Conservation (phyloP, 805 yeast species). For the Ascoidea asiatica region DNA sequence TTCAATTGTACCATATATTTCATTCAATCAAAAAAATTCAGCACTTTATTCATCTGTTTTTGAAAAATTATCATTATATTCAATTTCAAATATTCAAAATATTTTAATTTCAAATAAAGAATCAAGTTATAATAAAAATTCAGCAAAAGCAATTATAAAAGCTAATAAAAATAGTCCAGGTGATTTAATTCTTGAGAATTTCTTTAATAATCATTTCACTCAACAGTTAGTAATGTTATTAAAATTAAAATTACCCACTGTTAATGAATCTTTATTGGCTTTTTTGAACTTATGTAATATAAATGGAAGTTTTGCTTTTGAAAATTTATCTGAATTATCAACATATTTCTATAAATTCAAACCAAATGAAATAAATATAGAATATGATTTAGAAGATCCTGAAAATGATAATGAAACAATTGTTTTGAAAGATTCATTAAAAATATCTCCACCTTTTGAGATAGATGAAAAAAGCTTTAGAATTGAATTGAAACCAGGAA, state of each 20-base stretch:
- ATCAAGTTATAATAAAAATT: neutral
- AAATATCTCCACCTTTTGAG: conserved; percentile 46
- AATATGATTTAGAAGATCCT: conserved; percentile 22
- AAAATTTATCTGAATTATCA: conserved; percentile 41
- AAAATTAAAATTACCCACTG: conserved; percentile 62
- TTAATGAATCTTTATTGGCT: conserved; percentile 36
- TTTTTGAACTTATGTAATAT: conserved; percentile 46
- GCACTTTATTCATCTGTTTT: conserved; percentile 18
- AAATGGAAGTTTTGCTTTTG: conserved; percentile 54
- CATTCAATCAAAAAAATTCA: conserved; percentile 24
- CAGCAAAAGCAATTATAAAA: neutral
- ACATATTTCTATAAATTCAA: conserved; percentile 45
- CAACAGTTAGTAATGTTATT: conserved; percentile 27
- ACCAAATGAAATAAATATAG: conserved; percentile 19
- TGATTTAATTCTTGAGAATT: conserved; percentile 23
- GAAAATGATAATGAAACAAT: conserved; percentile 40
- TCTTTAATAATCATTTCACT: conserved; percentile 20
- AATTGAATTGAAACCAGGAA: conserved; percentile 35
- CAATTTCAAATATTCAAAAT: neutral
- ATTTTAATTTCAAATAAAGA: neutral
- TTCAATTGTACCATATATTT: conserved; percentile 28
- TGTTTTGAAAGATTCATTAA: conserved; percentile 30
- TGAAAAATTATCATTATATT: conserved; percentile 6
- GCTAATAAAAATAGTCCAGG: conserved; percentile 15
- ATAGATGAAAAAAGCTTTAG: conserved; percentile 25